A percentile compares a stretch with the other conserved stretches of the same genome.
These are phyloP conservation scores for Populus deltoides DNA, from an alignment of 345 rosid species.

Conservation along the genomic window DNA sequence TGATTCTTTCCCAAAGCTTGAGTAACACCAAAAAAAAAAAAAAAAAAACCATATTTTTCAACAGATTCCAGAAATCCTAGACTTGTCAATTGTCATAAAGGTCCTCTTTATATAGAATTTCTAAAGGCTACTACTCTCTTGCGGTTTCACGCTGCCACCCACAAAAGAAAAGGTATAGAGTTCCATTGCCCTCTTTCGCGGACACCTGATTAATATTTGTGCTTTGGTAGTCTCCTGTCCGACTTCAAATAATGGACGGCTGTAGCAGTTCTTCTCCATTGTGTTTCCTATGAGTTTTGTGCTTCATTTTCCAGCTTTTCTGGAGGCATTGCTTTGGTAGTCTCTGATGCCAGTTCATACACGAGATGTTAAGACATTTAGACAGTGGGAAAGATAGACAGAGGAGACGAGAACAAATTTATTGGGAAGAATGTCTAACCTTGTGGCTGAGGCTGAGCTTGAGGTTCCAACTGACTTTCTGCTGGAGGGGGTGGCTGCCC, in stretches of 20 bases:
- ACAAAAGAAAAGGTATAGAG: not conserved
- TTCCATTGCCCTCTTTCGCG: constrained; percentile 15
- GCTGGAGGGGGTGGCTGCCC: constrained; percentile 26
- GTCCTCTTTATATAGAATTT: not conserved
- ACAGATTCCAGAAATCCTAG: not conserved
- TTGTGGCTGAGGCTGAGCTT: constrained; percentile 35
- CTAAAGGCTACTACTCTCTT: not conserved
- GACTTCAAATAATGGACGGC: constrained; percentile 15
- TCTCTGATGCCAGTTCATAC: constrained; percentile 34
- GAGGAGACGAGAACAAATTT: not conserved
- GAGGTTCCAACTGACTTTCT: constrained; percentile 39
- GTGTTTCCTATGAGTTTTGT: constrained; percentile 13
- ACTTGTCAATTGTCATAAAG: not conserved
- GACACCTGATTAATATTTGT: constrained; percentile 16
- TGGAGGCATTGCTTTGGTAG: constrained; percentile 38
- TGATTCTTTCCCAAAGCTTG: not conserved
- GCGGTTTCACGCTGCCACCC: not conserved
- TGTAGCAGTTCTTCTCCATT: constrained; percentile 1
- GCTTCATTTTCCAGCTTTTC: constrained; percentile 41
- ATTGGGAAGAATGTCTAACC: constrained; percentile 19
- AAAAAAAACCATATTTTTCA: not conserved
- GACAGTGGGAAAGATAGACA: not conserved
- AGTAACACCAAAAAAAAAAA: not conserved
- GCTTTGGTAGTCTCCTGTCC: not conserved
- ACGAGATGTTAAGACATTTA: not conserved